Conservation (phyloP, 352 stramenopile species). For the Globisporangium splendens region DNA sequence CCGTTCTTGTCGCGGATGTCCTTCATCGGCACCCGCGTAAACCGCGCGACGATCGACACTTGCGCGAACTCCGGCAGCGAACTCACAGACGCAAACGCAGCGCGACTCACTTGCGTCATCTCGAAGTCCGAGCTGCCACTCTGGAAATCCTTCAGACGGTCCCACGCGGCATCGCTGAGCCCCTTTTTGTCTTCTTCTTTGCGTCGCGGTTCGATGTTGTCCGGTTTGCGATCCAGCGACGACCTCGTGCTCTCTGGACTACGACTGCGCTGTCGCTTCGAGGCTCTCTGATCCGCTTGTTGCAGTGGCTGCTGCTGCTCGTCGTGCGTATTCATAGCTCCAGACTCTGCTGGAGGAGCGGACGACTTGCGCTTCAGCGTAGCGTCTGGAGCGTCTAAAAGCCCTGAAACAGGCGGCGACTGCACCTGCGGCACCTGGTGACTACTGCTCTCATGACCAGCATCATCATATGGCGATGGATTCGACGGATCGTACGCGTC, state of each 20-base stretch:
- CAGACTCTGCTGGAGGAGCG: not conserved
- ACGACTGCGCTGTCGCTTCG: slow-evolving; percentile 21
- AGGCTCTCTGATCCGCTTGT: not conserved
- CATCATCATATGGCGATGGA: slow-evolving; percentile 7
- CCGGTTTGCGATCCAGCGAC: no score
- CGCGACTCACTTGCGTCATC: slow-evolving; percentile 69
- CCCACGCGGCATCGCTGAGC: slow-evolving; percentile 58
- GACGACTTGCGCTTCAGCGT: slow-evolving; percentile 4
- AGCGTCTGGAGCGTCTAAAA: not conserved
- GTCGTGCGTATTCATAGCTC: slow-evolving; percentile 12
- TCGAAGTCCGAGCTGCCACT: slow-evolving; percentile 44
- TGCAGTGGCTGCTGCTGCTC: not conserved
- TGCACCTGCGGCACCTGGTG: not conserved
- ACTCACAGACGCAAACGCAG: slow-evolving; percentile 60
- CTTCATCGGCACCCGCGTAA: slow-evolving; percentile 55
- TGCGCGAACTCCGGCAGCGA: slow-evolving; percentile 76
- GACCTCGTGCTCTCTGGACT: slow-evolving; percentile 22
- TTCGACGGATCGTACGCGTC: slow-evolving; percentile 7
- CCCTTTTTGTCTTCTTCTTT: slow-evolving; percentile 44
- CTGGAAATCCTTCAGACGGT: slow-evolving; percentile 77
- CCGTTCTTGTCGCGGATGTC: slow-evolving; percentile 77
- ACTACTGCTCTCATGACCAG: no score
- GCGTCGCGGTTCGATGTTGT: slow-evolving; percentile 12
- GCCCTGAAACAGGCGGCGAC: not conserved
- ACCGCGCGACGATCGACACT: slow-evolving; percentile 64